Percentiles rank a stretch among this genome's conserved stretches.
Conservation (phyloP, 352 stramenopile species). For the Globisporangium apiculatum region DNA sequence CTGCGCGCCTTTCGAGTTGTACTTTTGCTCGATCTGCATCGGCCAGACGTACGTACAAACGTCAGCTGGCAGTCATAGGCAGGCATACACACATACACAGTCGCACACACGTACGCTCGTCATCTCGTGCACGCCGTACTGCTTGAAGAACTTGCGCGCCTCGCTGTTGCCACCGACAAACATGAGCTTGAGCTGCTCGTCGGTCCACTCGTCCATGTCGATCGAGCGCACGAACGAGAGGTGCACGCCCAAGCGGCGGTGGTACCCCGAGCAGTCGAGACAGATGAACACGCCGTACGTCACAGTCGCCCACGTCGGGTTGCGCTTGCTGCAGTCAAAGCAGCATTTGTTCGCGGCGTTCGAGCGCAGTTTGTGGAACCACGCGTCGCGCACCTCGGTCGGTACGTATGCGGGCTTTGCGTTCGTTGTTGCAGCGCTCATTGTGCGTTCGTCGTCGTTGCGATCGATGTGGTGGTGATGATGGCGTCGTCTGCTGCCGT, state of each 20-base stretch:
- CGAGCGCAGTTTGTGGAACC: constrained; percentile 81
- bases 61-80: neutral
- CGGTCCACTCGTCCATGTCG: constrained; percentile 95
- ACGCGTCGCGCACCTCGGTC: constrained; percentile 68
- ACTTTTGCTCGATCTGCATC: constrained; percentile 85
- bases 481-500: neutral
- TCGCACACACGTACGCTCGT: constrained; percentile 56
- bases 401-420: constrained; percentile 63
- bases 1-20: constrained; percentile 86
- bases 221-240: constrained; percentile 93
- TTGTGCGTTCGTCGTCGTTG: no score
- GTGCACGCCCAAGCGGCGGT: constrained; percentile 91
- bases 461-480: no score
- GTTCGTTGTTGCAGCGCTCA: neutral
- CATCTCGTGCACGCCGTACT: constrained; percentile 82
- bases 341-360: constrained; percentile 85
- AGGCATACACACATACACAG: neutral
- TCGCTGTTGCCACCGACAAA: constrained; percentile 90
- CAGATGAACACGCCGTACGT: constrained; percentile 96
- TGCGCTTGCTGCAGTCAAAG: constrained; percentile 95
- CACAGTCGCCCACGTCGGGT: constrained; percentile 93
- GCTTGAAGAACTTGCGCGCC: constrained; percentile 92
- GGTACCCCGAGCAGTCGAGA: constrained; percentile 92
- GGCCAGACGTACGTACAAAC: no score
- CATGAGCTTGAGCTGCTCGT: constrained; percentile 92